Base-by-base conservation (phyloP, 257 asterid genomes). In the Datura wrightii region DNA sequence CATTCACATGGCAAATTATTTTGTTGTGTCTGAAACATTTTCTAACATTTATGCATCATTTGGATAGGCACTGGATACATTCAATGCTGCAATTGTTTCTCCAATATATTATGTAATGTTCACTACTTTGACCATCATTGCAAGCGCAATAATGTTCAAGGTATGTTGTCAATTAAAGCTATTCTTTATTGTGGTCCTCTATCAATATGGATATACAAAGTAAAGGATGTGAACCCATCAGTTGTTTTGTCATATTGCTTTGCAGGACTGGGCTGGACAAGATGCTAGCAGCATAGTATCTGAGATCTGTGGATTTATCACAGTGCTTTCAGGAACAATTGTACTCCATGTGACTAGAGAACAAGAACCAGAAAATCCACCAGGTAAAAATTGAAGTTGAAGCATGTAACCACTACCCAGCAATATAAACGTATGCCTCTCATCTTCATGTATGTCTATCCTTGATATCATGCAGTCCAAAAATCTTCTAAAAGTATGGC, bases 121-220 rank as follows among this genome's bases (percentile, higher is more conserved):
- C 92, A 95, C 98, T 79, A 92, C 98, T 48, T 92, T 95, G 84
- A 95, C 98, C 7, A 94, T 94, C 31, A 82, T 88, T 31, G 98
- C 98, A 31, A 95, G 97, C n/a, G 92, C 91, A 44, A 95, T 95
- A 88, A 93, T 95, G 98, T 95, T 93, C 91, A 95, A 93, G 96
- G 96, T 92, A 79, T 14, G 72, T 80, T 84, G 82, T 65, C 62
- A 24, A 50, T 31, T 48, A 42, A 24, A 76, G 81, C 72, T 52
- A 52, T 31, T 48, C 36, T 48, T 46, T 44, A n/a, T 62, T 82
- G 24, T 62, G 72, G 84, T 82, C 59, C 62, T 50, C 7, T 14
- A 72, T 82, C 76, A 19, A 15, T 65, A 82, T 82, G 84, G 31
- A 24, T 7, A 50, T 5, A 31, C 10, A n/a, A 74, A 39, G 53